Conservation (phyloP, 768 basidiomycete genomes). For the Pisolithus microcarpus region DNA sequence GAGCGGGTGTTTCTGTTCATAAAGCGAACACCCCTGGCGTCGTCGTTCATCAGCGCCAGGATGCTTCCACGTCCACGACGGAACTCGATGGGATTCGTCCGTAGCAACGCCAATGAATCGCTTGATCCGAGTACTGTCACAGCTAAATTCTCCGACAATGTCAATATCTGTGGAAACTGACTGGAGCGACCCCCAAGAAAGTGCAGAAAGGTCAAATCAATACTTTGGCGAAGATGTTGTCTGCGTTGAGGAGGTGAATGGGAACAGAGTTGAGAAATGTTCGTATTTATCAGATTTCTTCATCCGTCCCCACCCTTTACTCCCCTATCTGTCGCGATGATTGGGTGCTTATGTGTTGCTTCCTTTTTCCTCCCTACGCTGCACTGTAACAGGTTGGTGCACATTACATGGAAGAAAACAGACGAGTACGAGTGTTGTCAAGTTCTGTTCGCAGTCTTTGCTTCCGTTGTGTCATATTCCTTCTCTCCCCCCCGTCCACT, state of each 20-base stretch:
- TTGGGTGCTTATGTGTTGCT: not conserved
- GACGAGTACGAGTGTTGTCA: slow-evolving; percentile 1
- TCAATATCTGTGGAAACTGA: slow-evolving; percentile 5
- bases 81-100: slow-evolving; percentile 44
- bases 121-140: not conserved
- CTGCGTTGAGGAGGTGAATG: slow-evolving; percentile 59
- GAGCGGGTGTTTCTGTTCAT: not conserved
- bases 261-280: slow-evolving; percentile 23
- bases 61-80: slow-evolving; percentile 70
- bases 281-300: slow-evolving; percentile 3
- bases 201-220: slow-evolving; percentile 88
- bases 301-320: not conserved
- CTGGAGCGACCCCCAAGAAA: slow-evolving; percentile 53
- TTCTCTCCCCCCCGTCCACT: not conserved
- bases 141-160: not conserved
- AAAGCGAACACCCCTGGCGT: slow-evolving; percentile 11
- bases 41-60: slow-evolving; percentile 41
- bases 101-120: not conserved
- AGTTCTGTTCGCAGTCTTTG: not conserved
- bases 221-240: slow-evolving; percentile 87
- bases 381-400: not conserved
- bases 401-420: not conserved
- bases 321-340: not conserved
- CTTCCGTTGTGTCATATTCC: not conserved
- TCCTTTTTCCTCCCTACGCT: not conserved